Evolutionary conservation across 2,329 filamentous ascomycete species (phyloP).

Genomic region (Venturia nashicola): DNA sequence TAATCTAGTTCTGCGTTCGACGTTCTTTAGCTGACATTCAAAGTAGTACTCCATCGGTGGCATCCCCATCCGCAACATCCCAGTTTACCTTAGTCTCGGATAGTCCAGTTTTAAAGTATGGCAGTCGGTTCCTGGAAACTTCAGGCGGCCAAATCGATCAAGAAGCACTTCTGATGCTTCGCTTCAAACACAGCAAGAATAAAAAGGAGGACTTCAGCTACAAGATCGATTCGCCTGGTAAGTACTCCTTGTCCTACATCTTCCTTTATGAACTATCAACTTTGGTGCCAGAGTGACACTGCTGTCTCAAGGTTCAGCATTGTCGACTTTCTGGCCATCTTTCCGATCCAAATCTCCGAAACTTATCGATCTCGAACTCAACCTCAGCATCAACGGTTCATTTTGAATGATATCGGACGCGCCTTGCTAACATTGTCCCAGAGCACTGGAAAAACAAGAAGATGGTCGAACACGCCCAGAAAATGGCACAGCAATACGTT

Average conservation of each 20-base stretch:
- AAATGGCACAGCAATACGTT: not conserved
- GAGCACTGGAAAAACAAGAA: not conserved
- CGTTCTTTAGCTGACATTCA: not conserved
- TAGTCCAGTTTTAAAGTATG: not conserved
- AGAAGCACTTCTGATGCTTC: not conserved
- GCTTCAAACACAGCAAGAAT: not conserved
- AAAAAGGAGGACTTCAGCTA: not conserved
- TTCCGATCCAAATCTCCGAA: too few species aligned
- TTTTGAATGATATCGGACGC: too few species aligned
- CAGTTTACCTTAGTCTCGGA: not conserved
- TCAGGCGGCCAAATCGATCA: not conserved
- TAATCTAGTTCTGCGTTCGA: not conserved
- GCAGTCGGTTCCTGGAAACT: not conserved
- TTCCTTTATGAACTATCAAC: too few species aligned
- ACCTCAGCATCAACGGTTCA: too few species aligned
- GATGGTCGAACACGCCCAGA: not conserved
- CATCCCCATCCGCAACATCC: not conserved
- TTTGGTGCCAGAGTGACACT: too few species aligned
- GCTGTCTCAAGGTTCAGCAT: too few species aligned
- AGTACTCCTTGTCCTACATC: too few species aligned
- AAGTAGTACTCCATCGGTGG: not conserved
- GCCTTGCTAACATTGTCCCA: too few species aligned
- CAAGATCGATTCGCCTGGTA: not conserved
- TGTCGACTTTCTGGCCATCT: too few species aligned
- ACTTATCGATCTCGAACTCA: too few species aligned